Conservation (phyloP, 2,329 filamentous ascomycete genomes). For the Pseudohalonectria lignicola region DNA sequence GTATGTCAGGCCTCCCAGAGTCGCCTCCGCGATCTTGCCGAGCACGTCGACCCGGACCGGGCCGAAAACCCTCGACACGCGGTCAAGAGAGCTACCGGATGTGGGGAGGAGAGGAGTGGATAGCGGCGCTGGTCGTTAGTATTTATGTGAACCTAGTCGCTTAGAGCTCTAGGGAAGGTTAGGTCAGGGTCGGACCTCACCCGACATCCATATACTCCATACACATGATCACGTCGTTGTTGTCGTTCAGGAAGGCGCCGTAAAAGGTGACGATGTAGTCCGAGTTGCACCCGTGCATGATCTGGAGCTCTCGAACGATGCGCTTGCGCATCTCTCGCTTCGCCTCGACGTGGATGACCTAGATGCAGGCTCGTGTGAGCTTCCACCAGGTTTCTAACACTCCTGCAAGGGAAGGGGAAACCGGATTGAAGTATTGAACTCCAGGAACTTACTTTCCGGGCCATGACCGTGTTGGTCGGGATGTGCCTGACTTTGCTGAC, state of each 20-base stretch:
- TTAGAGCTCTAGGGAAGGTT: too few relatives aligned
- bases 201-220: conserved; percentile 99
- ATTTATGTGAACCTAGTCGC: too few relatives aligned
- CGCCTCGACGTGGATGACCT: conserved; percentile 97
- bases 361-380: conserved; percentile 2
- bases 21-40: conserved; percentile 94
- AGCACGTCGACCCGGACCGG: conserved; percentile 92
- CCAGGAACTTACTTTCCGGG: conserved; percentile 86
- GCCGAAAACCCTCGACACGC: conserved; percentile 88
- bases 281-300: conserved; percentile 96
- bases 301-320: conserved; percentile 92
- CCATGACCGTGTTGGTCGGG: conserved; percentile 93
- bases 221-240: conserved; percentile 97
- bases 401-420: neutral
- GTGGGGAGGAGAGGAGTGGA: too few relatives aligned
- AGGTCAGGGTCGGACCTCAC: too few relatives aligned
- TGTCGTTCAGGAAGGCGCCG: conserved; percentile 91
- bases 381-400: neutral
- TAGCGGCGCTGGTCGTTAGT: too few relatives aligned
- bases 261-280: conserved; percentile 98
- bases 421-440: too few relatives aligned
- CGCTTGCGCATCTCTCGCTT: conserved; percentile 96
- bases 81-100: conserved; percentile 66
- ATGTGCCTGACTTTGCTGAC: conserved; percentile 97
- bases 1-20: conserved; percentile 86